Conservation (phyloP, 2,329 filamentous ascomycete genomes). For the Tricladium varicosporioides region DNA sequence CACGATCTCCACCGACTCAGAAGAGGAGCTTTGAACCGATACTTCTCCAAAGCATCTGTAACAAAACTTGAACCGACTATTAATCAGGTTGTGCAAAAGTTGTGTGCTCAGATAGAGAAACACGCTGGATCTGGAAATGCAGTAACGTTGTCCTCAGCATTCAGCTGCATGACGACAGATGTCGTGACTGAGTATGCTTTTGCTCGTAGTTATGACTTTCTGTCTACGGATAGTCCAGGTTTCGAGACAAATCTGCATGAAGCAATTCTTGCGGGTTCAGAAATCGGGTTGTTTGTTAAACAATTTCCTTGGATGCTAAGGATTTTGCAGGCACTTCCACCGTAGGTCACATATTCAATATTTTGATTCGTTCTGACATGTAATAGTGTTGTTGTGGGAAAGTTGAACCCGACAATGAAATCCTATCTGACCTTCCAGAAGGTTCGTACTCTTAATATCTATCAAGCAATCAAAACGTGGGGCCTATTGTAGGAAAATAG, state of each 20-base stretch:
- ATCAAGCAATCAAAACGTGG: no score
- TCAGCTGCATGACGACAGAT: not conserved
- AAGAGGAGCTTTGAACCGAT: conserved; percentile 15
- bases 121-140: conserved; percentile 1
- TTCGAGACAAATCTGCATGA: not conserved
- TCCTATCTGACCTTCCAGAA: no score
- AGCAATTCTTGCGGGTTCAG: not conserved
- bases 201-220: not conserved
- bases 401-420: no score
- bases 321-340: not conserved
- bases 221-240: not conserved
- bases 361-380: not conserved
- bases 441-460: no score
- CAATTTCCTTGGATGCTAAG: not conserved
- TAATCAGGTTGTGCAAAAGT: not conserved
- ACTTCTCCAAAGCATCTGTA: conserved; percentile 14
- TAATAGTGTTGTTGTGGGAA: no score
- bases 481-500: not conserved
- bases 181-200: not conserved
- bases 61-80: not conserved
- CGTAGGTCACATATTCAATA: not conserved
- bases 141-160: conserved; percentile 10
- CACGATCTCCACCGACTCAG: conserved; percentile 18
- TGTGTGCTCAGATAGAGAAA: conserved; percentile 4
- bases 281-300: not conserved